Evolutionary conservation across 1,284 basidiomycete genomes (phyloP).

Genomic region (Inonotus hispidus): DNA sequence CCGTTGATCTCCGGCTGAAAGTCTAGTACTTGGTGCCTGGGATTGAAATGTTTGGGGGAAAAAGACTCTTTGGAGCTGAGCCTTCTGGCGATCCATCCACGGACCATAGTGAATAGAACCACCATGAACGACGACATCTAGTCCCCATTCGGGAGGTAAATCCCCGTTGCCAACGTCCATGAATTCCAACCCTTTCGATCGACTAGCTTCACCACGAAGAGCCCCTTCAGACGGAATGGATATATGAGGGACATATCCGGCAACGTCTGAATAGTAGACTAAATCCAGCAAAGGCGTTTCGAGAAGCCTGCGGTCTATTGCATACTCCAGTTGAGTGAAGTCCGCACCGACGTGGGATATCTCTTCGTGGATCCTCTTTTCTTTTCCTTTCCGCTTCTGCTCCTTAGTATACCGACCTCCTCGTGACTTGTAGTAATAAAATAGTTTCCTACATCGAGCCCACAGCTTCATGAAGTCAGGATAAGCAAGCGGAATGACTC

Average conservation of each 20-base stretch:
- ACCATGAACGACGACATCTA: conserved; percentile 75
- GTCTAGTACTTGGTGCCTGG: conserved; percentile 44
- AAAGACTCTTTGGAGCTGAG: conserved; percentile 73
- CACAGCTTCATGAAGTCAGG: conserved; percentile 49
- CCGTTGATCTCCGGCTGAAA: conserved; percentile 75
- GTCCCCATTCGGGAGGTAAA: conserved; percentile 85
- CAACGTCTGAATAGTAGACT: conserved; percentile 78
- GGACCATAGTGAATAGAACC: conserved; percentile 83
- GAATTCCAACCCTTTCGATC: conserved; percentile 36
- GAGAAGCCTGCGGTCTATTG: conserved; percentile 78
- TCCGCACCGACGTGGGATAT: conserved; percentile 49
- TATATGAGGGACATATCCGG: conserved; percentile 53
- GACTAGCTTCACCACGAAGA: conserved; percentile 25
- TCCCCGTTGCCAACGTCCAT: conserved; percentile 83
- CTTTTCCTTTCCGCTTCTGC: conserved; percentile 29
- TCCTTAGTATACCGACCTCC: conserved; percentile 4
- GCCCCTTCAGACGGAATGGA: conserved; percentile 22
- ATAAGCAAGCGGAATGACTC: conserved; percentile 35
- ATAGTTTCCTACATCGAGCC: conserved; percentile 48
- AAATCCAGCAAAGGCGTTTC: conserved; percentile 72
- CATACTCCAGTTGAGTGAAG: conserved; percentile 69
- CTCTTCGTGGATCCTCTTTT: conserved; percentile 43
- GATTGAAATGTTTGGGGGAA: conserved; percentile 77
- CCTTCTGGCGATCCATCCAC: conserved; percentile 88
- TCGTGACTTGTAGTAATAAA: conserved; percentile 27